Conservation (phyloP, 176 grass and related monocot species). For the Chloris gayana region DNA sequence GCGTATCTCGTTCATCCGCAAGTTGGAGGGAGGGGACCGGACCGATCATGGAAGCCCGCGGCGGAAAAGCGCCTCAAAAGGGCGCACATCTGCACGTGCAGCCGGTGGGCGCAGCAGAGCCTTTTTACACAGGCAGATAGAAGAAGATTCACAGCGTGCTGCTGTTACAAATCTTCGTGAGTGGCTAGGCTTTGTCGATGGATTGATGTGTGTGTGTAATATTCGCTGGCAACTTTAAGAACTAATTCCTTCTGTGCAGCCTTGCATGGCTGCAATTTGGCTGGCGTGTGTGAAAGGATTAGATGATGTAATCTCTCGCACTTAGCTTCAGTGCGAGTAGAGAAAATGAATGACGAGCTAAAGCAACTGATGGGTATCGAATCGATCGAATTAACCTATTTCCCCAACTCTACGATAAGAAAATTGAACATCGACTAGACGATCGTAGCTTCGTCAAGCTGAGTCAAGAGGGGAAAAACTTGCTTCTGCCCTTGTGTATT, state of each 20-base stretch:
- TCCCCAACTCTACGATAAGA: too few species aligned
- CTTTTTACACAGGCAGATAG: neutral
- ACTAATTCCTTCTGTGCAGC: neutral
- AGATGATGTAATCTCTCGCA: too few species aligned
- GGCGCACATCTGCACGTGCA: neutral
- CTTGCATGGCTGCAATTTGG: too few species aligned
- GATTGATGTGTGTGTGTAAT: neutral
- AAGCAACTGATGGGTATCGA: too few species aligned
- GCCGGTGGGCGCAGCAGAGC: neutral
- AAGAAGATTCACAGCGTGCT: conserved; percentile 1
- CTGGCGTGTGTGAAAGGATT: too few species aligned
- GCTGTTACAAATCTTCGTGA: neutral
- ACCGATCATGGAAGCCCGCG: neutral
- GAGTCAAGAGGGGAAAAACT: too few species aligned
- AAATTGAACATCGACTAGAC: too few species aligned
- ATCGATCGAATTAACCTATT: too few species aligned
- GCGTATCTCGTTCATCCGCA: neutral
- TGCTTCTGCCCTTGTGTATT: too few species aligned
- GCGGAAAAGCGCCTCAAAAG: neutral
- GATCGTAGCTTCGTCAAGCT: too few species aligned
- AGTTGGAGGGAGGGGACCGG: neutral
- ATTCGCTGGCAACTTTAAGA: neutral
- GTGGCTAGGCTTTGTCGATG: neutral
- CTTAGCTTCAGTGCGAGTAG: too few species aligned
- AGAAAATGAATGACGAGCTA: too few species aligned